Conservation (phyloP, 192 early-diverging fungal species). For the Paraglomus brasilianum region DNA sequence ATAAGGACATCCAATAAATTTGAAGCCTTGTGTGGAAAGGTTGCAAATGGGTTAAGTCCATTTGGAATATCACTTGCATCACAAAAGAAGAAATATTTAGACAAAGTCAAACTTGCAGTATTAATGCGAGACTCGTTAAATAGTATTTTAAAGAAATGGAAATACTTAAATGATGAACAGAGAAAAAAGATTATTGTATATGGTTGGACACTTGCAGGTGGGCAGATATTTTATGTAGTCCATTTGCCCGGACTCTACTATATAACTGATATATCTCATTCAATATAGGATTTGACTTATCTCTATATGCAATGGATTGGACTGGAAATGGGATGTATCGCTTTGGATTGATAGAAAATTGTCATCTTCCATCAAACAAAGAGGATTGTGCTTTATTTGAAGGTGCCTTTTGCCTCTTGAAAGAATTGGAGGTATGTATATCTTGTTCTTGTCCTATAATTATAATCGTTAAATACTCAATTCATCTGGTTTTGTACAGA, state of each 20-base stretch:
- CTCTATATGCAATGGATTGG: slow-evolving; percentile 15
- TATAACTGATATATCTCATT: slow-evolving; percentile 1
- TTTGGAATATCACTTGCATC: slow-evolving; percentile 4
- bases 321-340: slow-evolving; percentile 12
- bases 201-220: slow-evolving; percentile 1
- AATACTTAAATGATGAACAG: neutral
- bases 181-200: slow-evolving; percentile 15
- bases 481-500: neutral
- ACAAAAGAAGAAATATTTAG: slow-evolving; percentile 2
- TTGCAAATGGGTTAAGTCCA: neutral
- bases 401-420: slow-evolving; percentile 17
- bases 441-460: neutral
- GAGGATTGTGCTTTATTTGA: slow-evolving; percentile 3
- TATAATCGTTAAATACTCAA: slow-evolving; percentile 5
- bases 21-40: slow-evolving; percentile 1
- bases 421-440: slow-evolving; percentile 22
- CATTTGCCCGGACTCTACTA: neutral
- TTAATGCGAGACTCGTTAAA: slow-evolving; percentile 9
- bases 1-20: neutral
- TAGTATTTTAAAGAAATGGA: neutral
- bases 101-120: slow-evolving; percentile 15
- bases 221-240: slow-evolving; percentile 4
- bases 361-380: slow-evolving; percentile 6
- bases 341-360: slow-evolving; percentile 18
- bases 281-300: slow-evolving; percentile 1